Evolutionary conservation across 306 rosid species (phyloP).

Genomic region (Dicorynia guianensis): DNA sequence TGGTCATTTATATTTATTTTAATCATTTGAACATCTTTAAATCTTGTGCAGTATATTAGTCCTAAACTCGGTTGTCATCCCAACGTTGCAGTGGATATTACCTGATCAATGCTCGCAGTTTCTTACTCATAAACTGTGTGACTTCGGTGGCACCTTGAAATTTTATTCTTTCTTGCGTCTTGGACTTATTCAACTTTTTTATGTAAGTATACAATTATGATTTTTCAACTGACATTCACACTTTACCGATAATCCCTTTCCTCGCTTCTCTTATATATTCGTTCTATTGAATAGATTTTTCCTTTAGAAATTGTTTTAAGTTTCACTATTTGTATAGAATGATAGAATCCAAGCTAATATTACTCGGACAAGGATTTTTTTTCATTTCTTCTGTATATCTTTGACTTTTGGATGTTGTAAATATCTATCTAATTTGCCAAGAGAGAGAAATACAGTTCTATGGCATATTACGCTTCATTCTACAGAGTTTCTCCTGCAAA

Average conservation of each 20-base stretch:
- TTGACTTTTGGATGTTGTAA: not conserved
- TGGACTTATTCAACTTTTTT: conserved; percentile 74
- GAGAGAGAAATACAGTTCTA: not conserved
- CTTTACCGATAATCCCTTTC: not conserved
- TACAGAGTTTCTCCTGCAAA: too few relatives aligned
- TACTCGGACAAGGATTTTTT: not conserved
- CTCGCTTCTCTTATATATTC: conserved; percentile 13
- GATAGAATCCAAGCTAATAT: not conserved
- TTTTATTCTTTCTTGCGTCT: conserved; percentile 75
- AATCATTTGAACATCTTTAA: conserved; percentile 36
- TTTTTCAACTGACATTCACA: conserved; percentile 12
- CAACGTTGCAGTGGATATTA: conserved; percentile 77
- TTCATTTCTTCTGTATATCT: conserved; percentile 1
- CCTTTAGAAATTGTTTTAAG: conserved; percentile 14
- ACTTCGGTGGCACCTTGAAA: conserved; percentile 53
- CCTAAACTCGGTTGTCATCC: conserved; percentile 73
- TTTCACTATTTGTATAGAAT: conserved; percentile 24
- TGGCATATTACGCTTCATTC: not conserved
- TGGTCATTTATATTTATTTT: not conserved
- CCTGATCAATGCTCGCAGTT: conserved; percentile 65
- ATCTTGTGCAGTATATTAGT: conserved; percentile 69
- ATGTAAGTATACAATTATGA: conserved; percentile 61
- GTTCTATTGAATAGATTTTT: not conserved
- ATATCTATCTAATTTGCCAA: not conserved
- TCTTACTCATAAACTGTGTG: conserved; percentile 57